Evolutionary conservation across 805 yeast genomes (phyloP).

Genomic region (Cyberlindnera maritima): DNA sequence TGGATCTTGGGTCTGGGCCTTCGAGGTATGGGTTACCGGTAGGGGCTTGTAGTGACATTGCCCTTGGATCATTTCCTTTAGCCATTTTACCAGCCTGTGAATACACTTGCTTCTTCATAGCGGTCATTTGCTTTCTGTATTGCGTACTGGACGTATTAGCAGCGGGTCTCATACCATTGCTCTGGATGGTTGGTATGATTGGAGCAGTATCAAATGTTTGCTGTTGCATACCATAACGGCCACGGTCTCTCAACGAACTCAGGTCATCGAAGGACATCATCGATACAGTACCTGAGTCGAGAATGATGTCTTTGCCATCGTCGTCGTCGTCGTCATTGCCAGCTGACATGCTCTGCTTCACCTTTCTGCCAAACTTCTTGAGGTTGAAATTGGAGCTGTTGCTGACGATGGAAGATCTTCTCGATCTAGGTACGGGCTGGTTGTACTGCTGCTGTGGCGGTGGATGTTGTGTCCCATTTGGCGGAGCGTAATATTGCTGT

Average conservation of each 20-base stretch:
- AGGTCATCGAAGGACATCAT: conserved; percentile 62
- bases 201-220: conserved; percentile 58
- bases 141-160: conserved; percentile 47
- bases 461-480: conserved; percentile 9
- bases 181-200: conserved; percentile 65
- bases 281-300: conserved; percentile 33
- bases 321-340: conserved; percentile 36
- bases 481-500: conserved; percentile 14
- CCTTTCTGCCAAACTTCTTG: conserved; percentile 15
- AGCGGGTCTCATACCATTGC: conserved; percentile 26
- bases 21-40: conserved; percentile 21
- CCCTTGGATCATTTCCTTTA: conserved; percentile 34
- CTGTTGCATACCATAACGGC: conserved; percentile 54
- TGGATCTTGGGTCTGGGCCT: conserved; percentile 29
- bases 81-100: conserved; percentile 40
- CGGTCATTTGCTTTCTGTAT: conserved; percentile 68
- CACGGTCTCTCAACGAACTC: conserved; percentile 60
- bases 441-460: conserved; percentile 18
- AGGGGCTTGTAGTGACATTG: conserved; percentile 41
- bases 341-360: conserved; percentile 10
- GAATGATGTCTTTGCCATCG: conserved; percentile 35
- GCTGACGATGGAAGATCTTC: conserved; percentile 23
- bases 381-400: conserved; percentile 13
- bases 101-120: conserved; percentile 58
- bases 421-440: conserved; percentile 12